Evolutionary conservation across 169 alveolate genomes (phyloP).

Genomic region (Plasmodium berghei): DNA sequence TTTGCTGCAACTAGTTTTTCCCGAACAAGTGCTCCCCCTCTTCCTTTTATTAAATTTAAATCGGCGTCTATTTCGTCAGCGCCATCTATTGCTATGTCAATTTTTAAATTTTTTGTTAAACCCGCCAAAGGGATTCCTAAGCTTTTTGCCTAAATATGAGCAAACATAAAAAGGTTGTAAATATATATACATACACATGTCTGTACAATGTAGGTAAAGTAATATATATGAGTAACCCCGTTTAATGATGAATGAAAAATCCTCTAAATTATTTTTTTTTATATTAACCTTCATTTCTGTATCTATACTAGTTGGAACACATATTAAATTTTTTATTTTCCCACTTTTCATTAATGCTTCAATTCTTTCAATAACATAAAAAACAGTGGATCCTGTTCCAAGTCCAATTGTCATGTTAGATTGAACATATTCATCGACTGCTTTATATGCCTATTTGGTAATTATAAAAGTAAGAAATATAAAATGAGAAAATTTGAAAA

Average conservation of each 20-base stretch:
- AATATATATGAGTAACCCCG: background rate
- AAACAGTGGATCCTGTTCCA: constrained; percentile 90
- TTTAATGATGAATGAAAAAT: background rate
- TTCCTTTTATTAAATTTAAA: constrained; percentile 87
- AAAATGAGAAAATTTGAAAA: background rate
- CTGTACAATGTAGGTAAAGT: background rate
- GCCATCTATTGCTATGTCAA: constrained; percentile 90
- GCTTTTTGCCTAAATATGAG: constrained; percentile 78
- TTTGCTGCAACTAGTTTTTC: constrained; percentile 86
- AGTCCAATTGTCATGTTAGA: constrained; percentile 86
- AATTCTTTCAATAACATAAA: constrained; percentile 85
- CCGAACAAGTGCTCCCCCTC: constrained; percentile 91
- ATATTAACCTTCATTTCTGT: constrained; percentile 80
- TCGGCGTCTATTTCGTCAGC: constrained; percentile 88
- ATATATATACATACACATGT: background rate
- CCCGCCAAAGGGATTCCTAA: constrained; percentile 83
- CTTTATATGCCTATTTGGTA: constrained; percentile 81
- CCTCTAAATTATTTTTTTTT: background rate
- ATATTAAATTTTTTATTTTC: constrained; percentile 77
- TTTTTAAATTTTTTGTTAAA: constrained; percentile 56
- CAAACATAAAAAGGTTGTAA: background rate
- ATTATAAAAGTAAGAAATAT: background rate
- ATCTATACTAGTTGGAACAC: constrained; percentile 86
- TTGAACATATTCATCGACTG: constrained; percentile 87
- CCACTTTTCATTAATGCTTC: constrained; percentile 81